These are phyloP conservation scores for Triticum dicoccoides DNA, from an alignment of 176 grass and related monocot genomes.

Conservation along the genomic window DNA sequence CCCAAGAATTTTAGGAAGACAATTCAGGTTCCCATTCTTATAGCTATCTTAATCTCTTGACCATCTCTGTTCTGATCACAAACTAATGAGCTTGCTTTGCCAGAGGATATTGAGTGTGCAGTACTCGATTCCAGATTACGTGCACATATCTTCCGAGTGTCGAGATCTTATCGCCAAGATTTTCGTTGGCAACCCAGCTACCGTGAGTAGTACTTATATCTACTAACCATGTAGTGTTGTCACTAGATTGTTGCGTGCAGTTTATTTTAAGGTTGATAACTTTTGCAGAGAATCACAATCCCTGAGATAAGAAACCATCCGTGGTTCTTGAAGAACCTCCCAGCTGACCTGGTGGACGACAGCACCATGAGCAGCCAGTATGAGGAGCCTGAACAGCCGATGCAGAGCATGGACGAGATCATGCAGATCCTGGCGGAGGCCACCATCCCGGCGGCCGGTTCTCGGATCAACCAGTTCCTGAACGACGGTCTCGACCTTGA, in stretches of 20 bases:
- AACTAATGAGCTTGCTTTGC: slow-evolving; percentile 21
- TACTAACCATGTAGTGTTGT: not conserved
- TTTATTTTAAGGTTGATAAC: not conserved
- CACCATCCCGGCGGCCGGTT: slow-evolving; percentile 64
- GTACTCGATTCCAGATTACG: slow-evolving; percentile 95
- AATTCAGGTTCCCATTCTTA: slow-evolving; percentile 56
- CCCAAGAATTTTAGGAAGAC: slow-evolving; percentile 94
- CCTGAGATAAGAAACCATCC: slow-evolving; percentile 78
- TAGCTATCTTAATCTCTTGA: not conserved
- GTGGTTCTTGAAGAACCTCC: slow-evolving; percentile 86
- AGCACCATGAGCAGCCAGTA: slow-evolving; percentile 70
- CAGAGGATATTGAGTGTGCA: slow-evolving; percentile 94
- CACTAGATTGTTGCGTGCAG: not conserved
- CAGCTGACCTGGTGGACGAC: slow-evolving; percentile 74
- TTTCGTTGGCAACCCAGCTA: slow-evolving; percentile 74
- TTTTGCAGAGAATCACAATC: slow-evolving; percentile 76
- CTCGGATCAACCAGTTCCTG: slow-evolving; percentile 69
- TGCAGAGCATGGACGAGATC: slow-evolving; percentile 85
- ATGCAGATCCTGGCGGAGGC: slow-evolving; percentile 91
- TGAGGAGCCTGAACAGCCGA: slow-evolving; percentile 79
- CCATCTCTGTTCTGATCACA: not conserved
- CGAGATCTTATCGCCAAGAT: slow-evolving; percentile 77
- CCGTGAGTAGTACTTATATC: slow-evolving; percentile 50
- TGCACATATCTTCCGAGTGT: slow-evolving; percentile 85
- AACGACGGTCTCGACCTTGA: slow-evolving; percentile 66